Evolutionary conservation across 495 filamentous ascomycete genomes (phyloP).

Genomic region (Penicillium roqueforti): DNA sequence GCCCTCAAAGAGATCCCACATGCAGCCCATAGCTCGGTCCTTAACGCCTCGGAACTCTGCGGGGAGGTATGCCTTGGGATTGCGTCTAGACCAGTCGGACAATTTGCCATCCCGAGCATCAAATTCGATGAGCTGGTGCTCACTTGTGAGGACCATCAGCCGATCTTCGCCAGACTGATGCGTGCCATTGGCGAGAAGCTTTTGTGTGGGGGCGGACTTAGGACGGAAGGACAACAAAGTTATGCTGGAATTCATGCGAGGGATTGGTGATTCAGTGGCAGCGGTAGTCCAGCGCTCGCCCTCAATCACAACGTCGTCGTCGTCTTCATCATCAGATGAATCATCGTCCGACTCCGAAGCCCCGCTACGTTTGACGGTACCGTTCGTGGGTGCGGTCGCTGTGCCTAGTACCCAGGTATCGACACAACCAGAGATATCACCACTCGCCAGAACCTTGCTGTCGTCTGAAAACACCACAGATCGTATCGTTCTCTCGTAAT

Average conservation of each 20-base stretch:
- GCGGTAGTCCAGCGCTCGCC: constrained; percentile 64
- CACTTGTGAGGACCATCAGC: constrained; percentile 70
- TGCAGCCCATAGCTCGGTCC: constrained; percentile 73
- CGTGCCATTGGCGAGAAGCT: constrained; percentile 38
- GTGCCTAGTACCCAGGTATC: constrained; percentile 76
- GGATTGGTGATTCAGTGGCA: constrained; percentile 64
- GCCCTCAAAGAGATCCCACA: constrained; percentile 68
- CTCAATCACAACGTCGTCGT: constrained; percentile 36
- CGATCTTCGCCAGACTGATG: constrained; percentile 45
- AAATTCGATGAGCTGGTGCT: constrained; percentile 72
- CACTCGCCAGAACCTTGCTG: constrained; percentile 69
- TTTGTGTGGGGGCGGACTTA: constrained; percentile 21
- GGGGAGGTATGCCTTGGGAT: constrained; percentile 71
- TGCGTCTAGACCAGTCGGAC: constrained; percentile 79
- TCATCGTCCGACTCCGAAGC: constrained; percentile 47
- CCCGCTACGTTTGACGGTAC: constrained; percentile 28
- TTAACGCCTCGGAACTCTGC: constrained; percentile 62
- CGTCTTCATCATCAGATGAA: constrained; percentile 48
- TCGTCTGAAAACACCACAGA: constrained; percentile 75
- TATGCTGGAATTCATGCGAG: constrained; percentile 66
- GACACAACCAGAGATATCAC: constrained; percentile 79
- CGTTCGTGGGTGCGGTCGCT: constrained; percentile 39
- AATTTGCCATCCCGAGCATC: constrained; percentile 68
- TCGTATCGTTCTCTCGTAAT: constrained; percentile 72
- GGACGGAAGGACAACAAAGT: constrained; percentile 73